These are phyloP conservation scores for Alnus glutinosa DNA, from an alignment of 306 rosid species.

Conservation along the genomic window DNA sequence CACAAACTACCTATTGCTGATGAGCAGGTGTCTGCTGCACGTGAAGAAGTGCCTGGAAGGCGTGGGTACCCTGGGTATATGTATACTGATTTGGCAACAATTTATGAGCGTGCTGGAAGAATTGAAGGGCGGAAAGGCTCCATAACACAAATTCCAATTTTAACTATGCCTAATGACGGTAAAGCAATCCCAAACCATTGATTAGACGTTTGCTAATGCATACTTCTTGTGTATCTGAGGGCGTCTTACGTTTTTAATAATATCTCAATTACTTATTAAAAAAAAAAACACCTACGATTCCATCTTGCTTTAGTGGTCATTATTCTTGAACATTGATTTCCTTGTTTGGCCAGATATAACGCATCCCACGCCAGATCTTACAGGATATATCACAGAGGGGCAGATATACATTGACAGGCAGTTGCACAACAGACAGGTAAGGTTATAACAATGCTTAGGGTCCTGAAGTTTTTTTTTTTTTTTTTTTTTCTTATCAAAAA, in stretches of 20 bases:
- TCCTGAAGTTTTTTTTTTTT: too few relatives aligned
- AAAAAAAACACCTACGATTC: not conserved
- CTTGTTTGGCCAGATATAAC: conserved; percentile 74
- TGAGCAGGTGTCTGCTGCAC: conserved; percentile 95
- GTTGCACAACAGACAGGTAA: conserved; percentile 93
- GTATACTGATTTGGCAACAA: conserved; percentile 99
- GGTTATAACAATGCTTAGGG: conserved; percentile 25
- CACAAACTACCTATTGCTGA: conserved; percentile 24
- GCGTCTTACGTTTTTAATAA: too few relatives aligned
- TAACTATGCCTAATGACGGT: conserved; percentile 99
- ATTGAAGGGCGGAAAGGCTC: conserved; percentile 99
- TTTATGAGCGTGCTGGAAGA: conserved; percentile 98
- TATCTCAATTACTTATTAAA: too few relatives aligned
- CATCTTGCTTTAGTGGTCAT: conserved; percentile 23
- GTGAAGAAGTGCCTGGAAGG: conserved; percentile 99
- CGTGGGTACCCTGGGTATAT: conserved; percentile 99
- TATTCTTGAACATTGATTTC: conserved; percentile 25
- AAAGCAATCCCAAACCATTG: conserved; percentile 22
- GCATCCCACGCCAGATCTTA: conserved; percentile 98
- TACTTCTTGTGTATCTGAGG: too few relatives aligned
- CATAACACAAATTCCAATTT: conserved; percentile 96
- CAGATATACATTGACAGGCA: conserved; percentile 97
- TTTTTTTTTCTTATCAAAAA: too few relatives aligned
- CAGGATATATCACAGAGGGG: conserved; percentile 99
- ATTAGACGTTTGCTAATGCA: not conserved